Percentiles rank a stretch among this genome's conserved stretches.
These are phyloP conservation scores for Cucumis cinereus DNA, from an alignment of 306 rosid genomes.

Conservation along the genomic window DNA sequence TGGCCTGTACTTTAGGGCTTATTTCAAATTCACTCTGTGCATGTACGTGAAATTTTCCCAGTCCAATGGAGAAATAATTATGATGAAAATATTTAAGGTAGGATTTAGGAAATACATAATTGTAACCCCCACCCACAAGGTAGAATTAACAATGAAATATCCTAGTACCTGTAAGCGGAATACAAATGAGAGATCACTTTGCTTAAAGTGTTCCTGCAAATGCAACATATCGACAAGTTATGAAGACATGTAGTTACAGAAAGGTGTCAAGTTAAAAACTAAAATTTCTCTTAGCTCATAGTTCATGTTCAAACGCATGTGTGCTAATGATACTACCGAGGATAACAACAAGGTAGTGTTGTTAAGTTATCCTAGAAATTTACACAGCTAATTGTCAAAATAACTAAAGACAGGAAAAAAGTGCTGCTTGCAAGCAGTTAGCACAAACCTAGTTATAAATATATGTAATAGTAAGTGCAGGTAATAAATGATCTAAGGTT, in stretches of 20 bases:
- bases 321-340: neutral
- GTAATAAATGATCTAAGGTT: neutral
- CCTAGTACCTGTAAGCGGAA: slow-evolving; percentile 86
- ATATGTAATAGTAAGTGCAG: neutral
- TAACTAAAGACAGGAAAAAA: neutral
- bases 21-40: neutral
- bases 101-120: neutral
- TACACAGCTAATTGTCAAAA: neutral
- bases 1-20: neutral
- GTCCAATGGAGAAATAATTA: neutral
- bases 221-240: slow-evolving; percentile 9
- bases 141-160: neutral
- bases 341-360: neutral
- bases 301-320: neutral
- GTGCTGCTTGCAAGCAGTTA: neutral
- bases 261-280: neutral
- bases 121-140: neutral
- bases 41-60: neutral
- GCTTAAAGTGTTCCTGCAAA: slow-evolving; percentile 79
- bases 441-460: neutral
- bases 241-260: neutral
- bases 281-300: neutral
- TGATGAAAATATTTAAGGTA: neutral
- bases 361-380: neutral
- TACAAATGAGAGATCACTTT: slow-evolving; percentile 85